These are phyloP conservation scores for Pichia sporocuriosa DNA, from an alignment of 805 yeast genomes.

Conservation along the genomic window DNA sequence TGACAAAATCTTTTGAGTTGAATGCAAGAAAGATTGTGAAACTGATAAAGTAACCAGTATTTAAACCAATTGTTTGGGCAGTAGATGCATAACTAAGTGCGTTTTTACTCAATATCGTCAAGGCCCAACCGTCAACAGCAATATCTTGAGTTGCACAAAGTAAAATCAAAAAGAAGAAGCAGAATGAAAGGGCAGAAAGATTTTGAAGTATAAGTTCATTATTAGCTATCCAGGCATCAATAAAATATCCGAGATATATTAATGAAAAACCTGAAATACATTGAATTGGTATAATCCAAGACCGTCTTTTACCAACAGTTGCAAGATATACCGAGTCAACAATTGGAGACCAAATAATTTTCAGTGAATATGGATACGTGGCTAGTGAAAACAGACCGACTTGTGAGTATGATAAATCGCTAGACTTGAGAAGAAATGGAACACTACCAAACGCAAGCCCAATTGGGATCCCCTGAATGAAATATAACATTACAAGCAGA, in stretches of 20 bases:
- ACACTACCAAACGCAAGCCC: constrained; percentile 93
- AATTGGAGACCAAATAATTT: constrained; percentile 90
- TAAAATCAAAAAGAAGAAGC: constrained; percentile 73
- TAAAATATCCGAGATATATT: constrained; percentile 52
- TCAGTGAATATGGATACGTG: constrained; percentile 89
- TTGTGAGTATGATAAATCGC: constrained; percentile 73
- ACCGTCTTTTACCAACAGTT: constrained; percentile 70
- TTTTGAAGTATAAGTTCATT: constrained; percentile 40
- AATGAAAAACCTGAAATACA: constrained; percentile 66
- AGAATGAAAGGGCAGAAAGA: constrained; percentile 51
- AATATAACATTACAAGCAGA: constrained; percentile 65
- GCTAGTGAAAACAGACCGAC: constrained; percentile 89
- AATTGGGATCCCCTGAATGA: constrained; percentile 94
- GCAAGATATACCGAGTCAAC: constrained; percentile 79
- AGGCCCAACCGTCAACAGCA: constrained; percentile 99
- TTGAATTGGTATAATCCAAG: constrained; percentile 95
- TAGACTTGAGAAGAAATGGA: constrained; percentile 80
- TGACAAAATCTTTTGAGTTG: constrained; percentile 88
- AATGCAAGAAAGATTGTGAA: constrained; percentile 89
- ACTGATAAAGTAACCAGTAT: constrained; percentile 85
- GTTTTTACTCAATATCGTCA: constrained; percentile 72
- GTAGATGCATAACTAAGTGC: constrained; percentile 90
- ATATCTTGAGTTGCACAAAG: constrained; percentile 97
- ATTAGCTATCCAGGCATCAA: constrained; percentile 39
- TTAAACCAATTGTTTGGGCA: constrained; percentile 93